Percentiles rank a stretch among this genome's conserved stretches.
Conservation (phyloP, 257 asterid genomes). For the Jasminum sambac region DNA sequence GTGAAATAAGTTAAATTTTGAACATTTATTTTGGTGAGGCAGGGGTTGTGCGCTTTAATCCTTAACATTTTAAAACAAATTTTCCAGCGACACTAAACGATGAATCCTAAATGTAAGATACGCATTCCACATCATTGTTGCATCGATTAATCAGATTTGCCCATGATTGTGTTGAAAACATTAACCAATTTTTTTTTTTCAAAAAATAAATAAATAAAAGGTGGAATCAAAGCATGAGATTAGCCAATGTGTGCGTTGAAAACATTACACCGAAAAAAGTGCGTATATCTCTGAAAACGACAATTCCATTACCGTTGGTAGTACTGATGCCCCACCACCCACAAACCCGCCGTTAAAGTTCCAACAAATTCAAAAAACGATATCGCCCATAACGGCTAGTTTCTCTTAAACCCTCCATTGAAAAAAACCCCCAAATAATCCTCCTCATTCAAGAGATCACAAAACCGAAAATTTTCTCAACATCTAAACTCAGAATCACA, state of each 20-base stretch:
- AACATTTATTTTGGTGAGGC: too few relatives aligned
- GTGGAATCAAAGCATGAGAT: too few relatives aligned
- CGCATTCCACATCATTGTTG: too few relatives aligned
- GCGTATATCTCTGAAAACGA: constrained; percentile 6
- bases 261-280: neutral
- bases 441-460: constrained; percentile 1
- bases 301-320: constrained; percentile 44
- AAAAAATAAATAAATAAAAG: too few relatives aligned
- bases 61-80: too few relatives aligned
- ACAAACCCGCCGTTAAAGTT: constrained; percentile 34
- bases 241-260: neutral
- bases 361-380: constrained; percentile 23
- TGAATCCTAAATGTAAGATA: too few relatives aligned
- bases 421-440: neutral
- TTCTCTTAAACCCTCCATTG: constrained; percentile 20
- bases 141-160: neutral
- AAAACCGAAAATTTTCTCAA: constrained; percentile 1
- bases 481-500: constrained; percentile 5
- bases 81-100: too few relatives aligned
- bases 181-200: too few relatives aligned
- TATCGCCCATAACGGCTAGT: constrained; percentile 60
- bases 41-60: too few relatives aligned
- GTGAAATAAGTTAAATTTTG: too few relatives aligned
- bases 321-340: constrained; percentile 21
- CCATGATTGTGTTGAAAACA: neutral